These are phyloP conservation scores for Gossypium lobatum DNA, from an alignment of 441 rosid genomes.

Conservation along the genomic window DNA sequence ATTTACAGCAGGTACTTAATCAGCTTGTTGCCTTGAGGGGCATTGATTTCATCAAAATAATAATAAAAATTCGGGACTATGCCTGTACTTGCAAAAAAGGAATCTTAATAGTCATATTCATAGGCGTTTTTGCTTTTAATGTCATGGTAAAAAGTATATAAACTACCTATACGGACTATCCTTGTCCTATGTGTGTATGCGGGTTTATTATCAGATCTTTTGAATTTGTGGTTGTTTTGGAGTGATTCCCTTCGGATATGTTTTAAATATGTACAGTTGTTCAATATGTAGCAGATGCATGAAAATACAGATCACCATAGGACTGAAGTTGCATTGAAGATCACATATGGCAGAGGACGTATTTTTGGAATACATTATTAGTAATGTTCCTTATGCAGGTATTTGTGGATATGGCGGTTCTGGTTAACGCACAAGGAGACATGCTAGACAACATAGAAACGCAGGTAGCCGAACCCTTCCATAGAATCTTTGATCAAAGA, in stretches of 20 bases:
- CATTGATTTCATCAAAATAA: not conserved
- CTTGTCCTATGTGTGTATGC: not conserved
- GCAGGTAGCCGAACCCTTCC: conserved; percentile 41
- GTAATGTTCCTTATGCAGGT: conserved; percentile 39
- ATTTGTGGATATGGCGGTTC: conserved; percentile 92
- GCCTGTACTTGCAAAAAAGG: not conserved
- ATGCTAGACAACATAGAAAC: conserved; percentile 94
- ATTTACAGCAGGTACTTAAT: conserved; percentile 76
- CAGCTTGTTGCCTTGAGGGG: not conserved
- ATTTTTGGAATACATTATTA: not conserved
- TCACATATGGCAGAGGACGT: not conserved
- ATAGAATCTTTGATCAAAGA: not conserved
- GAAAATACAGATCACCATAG: conserved; percentile 7
- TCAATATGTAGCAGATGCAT: conserved; percentile 2
- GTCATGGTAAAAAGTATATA: not conserved
- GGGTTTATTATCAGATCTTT: not conserved
- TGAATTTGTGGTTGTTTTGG: not conserved
- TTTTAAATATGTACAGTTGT: not conserved
- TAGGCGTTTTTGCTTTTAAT: not conserved
- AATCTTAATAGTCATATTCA: not conserved
- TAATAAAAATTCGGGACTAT: not conserved
- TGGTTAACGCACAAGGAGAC: conserved; percentile 96
- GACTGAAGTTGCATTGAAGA: not conserved
- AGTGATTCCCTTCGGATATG: not conserved
- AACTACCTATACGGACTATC: not conserved